Evolutionary conservation across 2,329 filamentous ascomycete species (phyloP).

Genomic region (Penicillium hesseltinei): DNA sequence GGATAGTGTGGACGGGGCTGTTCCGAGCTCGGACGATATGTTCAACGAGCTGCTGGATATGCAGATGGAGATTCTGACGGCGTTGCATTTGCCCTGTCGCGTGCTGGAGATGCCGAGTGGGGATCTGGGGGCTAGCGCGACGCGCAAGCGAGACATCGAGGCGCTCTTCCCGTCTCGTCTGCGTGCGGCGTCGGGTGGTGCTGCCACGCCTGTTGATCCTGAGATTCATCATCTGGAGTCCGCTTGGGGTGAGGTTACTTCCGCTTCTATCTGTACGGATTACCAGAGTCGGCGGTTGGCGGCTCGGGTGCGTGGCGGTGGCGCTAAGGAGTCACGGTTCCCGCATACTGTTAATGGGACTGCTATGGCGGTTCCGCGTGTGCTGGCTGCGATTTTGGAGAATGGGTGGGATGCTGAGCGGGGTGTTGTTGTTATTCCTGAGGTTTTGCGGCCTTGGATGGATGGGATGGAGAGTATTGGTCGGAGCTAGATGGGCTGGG

Average conservation of each 20-base stretch:
- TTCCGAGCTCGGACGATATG: slow-evolving; percentile 44
- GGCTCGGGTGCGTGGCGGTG: slow-evolving; percentile 64
- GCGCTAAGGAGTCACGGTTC: slow-evolving; percentile 57
- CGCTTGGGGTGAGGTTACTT: slow-evolving; percentile 93
- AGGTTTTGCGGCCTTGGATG: slow-evolving; percentile 82
- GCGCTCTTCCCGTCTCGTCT: slow-evolving; percentile 83
- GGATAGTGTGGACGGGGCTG: slow-evolving; percentile 49
- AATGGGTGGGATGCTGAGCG: slow-evolving; percentile 78
- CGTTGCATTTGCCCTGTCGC: slow-evolving; percentile 78
- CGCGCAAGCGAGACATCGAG: slow-evolving; percentile 88
- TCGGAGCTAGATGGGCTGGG: neutral
- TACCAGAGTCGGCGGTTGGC: slow-evolving; percentile 84
- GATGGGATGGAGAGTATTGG: slow-evolving; percentile 67
- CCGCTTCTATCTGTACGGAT: slow-evolving; percentile 86
- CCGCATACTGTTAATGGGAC: slow-evolving; percentile 94
- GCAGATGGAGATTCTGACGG: slow-evolving; percentile 76
- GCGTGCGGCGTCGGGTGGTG: slow-evolving; percentile 13
- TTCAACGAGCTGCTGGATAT: slow-evolving; percentile 86
- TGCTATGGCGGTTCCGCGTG: slow-evolving; percentile 83
- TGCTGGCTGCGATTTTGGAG: slow-evolving; percentile 85
- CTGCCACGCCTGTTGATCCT: slow-evolving; percentile 5
- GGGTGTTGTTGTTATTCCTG: slow-evolving; percentile 69
- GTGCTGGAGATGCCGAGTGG: slow-evolving; percentile 87
- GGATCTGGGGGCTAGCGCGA: slow-evolving; percentile 86
- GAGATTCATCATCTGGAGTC: slow-evolving; percentile 44